Base-by-base conservation (phyloP, 2,329 filamentous ascomycete species). In the Fusarium veterinarium region DNA sequence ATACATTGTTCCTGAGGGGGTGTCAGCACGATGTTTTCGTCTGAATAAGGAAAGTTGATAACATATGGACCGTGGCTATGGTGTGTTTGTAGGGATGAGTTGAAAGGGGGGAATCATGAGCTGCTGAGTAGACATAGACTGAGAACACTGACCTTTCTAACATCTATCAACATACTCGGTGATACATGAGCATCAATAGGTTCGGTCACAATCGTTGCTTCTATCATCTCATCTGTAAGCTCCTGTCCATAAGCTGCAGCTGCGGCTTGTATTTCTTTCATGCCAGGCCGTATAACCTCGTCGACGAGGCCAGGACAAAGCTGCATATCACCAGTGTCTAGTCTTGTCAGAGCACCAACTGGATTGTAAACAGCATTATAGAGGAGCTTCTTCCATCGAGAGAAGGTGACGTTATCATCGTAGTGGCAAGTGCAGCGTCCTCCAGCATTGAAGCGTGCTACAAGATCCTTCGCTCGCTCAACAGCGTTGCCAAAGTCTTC, bases 361-460 rank as follows among this genome's bases (percentile, higher is more conserved):
- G 75, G 75, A 46, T 77, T 77, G 38, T 76, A 72, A 19, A 71
- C 67, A 14, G 75, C 75, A 30, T 77, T 77, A 55, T 76, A 77
- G 35, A 77, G 73, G 12, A 77, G 71, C 31, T 77, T 77, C 42
- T 68, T 61, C 75, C 75, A 77, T 40, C 75, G 73, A 8, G 75
- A 77, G 20, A 76, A 70, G 16, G 67, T 37, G n/a, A 77, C 75
- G 28, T 76, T 56, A 25, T 69, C 42, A 48, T 77, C 75, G 30
- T 65, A 73, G 53, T 70, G 67, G 20, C 63, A 72, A 35, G 71
- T 65, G 31, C 67, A 69, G 31, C 64, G 61, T 25, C 73, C 75
- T 11, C 71, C 73, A 17, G 71, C 75, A 23, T 49, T 48, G 55
- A 77, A 77, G 23, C 75, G 64, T 48, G 66, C 61, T 19, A 77